Evolutionary conservation across 164 flowering plant species (phyloP).

Genomic region (Piper betle): DNA sequence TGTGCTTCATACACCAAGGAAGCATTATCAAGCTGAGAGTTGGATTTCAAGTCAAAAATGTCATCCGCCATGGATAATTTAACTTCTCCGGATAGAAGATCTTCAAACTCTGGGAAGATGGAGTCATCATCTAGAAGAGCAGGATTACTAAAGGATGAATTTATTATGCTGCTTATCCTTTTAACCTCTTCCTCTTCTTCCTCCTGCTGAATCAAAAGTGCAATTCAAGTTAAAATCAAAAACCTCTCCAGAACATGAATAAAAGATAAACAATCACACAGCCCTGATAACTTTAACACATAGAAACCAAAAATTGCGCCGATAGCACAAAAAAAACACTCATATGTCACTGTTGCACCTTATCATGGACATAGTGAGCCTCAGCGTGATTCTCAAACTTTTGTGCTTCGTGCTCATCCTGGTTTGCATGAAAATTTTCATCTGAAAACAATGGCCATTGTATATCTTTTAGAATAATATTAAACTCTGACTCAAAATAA

Average conservation of each 20-base stretch:
- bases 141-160: slow-evolving; percentile 23
- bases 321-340: background rate
- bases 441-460: background rate
- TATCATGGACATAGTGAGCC: slow-evolving; percentile 18
- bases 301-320: background rate
- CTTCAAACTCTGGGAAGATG: slow-evolving; percentile 67
- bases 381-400: slow-evolving; percentile 19
- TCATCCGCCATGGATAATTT: slow-evolving; percentile 50
- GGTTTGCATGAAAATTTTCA: background rate
- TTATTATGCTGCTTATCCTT: slow-evolving; percentile 54
- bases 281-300: background rate
- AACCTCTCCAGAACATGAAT: background rate
- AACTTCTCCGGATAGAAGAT: slow-evolving; percentile 60
- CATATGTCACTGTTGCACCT: slow-evolving; percentile 34
- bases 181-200: slow-evolving; percentile 90
- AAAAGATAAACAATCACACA: background rate
- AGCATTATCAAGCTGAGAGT: slow-evolving; percentile 32
- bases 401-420: slow-evolving; percentile 10
- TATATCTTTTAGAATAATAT: background rate
- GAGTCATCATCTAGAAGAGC: slow-evolving; percentile 33
- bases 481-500: background rate
- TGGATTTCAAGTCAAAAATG: slow-evolving; percentile 20
- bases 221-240: background rate
- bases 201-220: slow-evolving; percentile 15
- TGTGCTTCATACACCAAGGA: slow-evolving; percentile 43